These are phyloP conservation scores for Cyamopsis tetragonoloba DNA, from an alignment of 306 rosid genomes.

Conservation along the genomic window DNA sequence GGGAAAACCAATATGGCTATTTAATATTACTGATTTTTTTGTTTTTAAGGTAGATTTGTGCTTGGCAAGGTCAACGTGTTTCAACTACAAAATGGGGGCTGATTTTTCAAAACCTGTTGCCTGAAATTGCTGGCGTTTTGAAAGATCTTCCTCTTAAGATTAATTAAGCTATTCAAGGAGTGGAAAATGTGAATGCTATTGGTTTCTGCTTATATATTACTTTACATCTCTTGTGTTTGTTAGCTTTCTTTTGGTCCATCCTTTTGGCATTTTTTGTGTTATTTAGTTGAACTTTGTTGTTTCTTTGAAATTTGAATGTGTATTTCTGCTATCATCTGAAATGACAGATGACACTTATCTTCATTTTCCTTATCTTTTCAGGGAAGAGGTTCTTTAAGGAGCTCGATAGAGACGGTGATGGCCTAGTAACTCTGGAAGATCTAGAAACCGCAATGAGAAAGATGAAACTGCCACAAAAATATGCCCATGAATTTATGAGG, in stretches of 20 bases:
- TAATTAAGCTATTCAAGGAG: background rate
- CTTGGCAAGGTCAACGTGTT: slow-evolving; percentile 7
- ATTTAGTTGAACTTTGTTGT: too few species aligned
- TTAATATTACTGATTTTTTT: too few species aligned
- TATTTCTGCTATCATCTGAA: too few species aligned
- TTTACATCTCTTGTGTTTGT: too few species aligned
- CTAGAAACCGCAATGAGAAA: slow-evolving; percentile 85
- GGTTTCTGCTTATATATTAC: too few species aligned
- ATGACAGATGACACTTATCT: background rate
- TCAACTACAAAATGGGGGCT: background rate
- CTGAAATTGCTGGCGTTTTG: background rate
- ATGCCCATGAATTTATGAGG: slow-evolving; percentile 90
- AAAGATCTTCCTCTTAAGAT: background rate
- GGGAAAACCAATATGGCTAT: too few species aligned
- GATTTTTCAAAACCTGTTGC: background rate
- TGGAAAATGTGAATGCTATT: background rate
- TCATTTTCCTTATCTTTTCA: slow-evolving; percentile 38
- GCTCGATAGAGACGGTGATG: slow-evolving; percentile 95
- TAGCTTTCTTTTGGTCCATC: too few species aligned
- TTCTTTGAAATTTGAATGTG: too few species aligned
- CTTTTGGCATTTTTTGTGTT: background rate
- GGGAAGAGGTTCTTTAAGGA: slow-evolving; percentile 99
- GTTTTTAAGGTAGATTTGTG: background rate
- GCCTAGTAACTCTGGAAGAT: slow-evolving; percentile 91
- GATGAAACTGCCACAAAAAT: slow-evolving; percentile 93